Evolutionary conservation across 2,329 filamentous ascomycete genomes (phyloP), one percentile per base, ranked within the genome.

Genomic region (Pestalotiopsis fici): DNA sequence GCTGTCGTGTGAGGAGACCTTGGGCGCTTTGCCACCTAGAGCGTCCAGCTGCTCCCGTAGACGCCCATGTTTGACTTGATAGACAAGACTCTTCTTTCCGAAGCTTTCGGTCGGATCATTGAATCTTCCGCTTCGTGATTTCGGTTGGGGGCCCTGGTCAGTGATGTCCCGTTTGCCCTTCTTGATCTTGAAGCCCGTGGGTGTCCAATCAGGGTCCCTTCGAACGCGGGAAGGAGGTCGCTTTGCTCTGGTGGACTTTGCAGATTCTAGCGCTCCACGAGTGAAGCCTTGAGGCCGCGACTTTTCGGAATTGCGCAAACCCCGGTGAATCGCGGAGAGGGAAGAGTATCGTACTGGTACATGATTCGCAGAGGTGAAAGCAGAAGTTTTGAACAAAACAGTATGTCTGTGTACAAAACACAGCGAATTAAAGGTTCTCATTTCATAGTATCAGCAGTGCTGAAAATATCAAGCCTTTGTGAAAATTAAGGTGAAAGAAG

Each of bases 301-400:
- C 65, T 77, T 78, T 66, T 80, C 70, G 23, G 79, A 81, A 43
- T 73, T 69, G 28, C 89, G 87, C 65, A 93, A 83, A 15, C 91
- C 91, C 59, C 86, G 83, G 71, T 89, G 87, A 74, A 94, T 94
- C 56, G 91, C 91, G 11, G 91, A 91, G 68, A 93, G 84, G 55
- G 89, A 90, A 25, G 86, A 85, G 74, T 81, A 74, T 68, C 85
- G 83, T 39, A 74, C 74, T 65, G 66, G 66, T 68, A 68, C 56
- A 67, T 66, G 56, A 55, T 63, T 59, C 64, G 68, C 25, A 54
- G 62, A 67, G 11, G 61, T 66, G 21, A 65, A 23, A 47, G 43
- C 64, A 31, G 67, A 65, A 28, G 57, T 21, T 66, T 65, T 71
- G 21, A 59, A 67, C 50, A 75, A 69, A 67, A 72, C 60, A 70